Percentiles rank a stretch among this genome's conserved stretches.
Evolutionary conservation across 176 grass and related monocot genomes (phyloP).

Genomic region (Alloteropsis semialata): DNA sequence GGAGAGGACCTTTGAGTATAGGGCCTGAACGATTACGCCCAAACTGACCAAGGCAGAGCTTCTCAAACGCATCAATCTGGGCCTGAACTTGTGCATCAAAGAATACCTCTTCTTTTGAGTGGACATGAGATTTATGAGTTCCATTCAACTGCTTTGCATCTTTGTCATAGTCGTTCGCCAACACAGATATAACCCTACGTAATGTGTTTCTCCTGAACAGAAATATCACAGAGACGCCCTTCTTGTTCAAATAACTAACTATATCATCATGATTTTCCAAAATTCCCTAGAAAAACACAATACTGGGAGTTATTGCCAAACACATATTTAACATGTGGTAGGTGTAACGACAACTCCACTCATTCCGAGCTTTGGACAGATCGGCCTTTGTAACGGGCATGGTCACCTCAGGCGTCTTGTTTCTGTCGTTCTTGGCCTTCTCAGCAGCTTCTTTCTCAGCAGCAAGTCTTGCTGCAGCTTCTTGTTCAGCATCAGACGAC

Average conservation of each 20-base stretch:
- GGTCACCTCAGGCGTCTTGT: no score
- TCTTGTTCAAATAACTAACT: constrained; percentile 72
- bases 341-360: neutral
- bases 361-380: no score
- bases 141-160: constrained; percentile 92
- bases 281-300: constrained; percentile 64
- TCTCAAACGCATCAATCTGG: no score
- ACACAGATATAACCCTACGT: constrained; percentile 74
- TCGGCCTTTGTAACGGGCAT: no score
- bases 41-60: no score
- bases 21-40: no score
- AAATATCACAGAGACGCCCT: constrained; percentile 90
- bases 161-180: constrained; percentile 93
- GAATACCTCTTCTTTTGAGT: constrained; percentile 86
- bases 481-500: no score
- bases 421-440: no score
- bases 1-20: no score
- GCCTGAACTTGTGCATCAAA: constrained; percentile 10
- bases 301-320: constrained; percentile 3
- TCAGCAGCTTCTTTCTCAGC: no score
- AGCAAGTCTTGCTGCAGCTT: no score
- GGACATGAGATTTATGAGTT: constrained; percentile 92
- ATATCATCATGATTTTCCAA: constrained; percentile 64
- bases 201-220: constrained; percentile 86
- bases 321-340: neutral